Evolutionary conservation across 345 rosid species (phyloP).

Genomic region (Reutealis trisperma): DNA sequence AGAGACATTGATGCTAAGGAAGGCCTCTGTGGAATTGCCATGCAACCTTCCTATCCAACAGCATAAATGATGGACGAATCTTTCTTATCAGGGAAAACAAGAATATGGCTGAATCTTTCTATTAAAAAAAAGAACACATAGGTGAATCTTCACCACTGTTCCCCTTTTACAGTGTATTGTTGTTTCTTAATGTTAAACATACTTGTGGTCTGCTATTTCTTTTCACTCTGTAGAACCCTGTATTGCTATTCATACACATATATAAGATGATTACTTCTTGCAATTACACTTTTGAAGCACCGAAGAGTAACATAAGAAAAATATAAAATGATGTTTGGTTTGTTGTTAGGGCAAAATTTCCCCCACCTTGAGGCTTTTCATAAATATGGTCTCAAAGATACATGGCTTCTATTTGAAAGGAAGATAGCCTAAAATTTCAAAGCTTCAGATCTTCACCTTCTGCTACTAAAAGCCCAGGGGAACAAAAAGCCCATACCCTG

Average conservation of each 20-base stretch:
- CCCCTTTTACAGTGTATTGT: neutral
- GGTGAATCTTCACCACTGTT: neutral
- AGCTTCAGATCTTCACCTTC: too few relatives aligned
- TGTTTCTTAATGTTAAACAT: too few relatives aligned
- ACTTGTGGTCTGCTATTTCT: too few relatives aligned
- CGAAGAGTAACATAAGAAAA: neutral
- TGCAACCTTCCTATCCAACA: conserved; percentile 32
- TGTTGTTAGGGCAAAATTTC: neutral
- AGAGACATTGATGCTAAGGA: conserved; percentile 12
- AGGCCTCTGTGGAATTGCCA: conserved; percentile 32
- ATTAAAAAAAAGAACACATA: too few relatives aligned
- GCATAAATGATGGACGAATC: conserved; percentile 7
- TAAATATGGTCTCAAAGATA: neutral
- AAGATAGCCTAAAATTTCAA: too few relatives aligned
- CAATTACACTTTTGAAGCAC: neutral
- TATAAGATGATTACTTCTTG: neutral
- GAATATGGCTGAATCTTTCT: too few relatives aligned
- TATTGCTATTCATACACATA: neutral
- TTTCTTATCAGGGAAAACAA: too few relatives aligned
- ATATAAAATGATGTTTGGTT: neutral
- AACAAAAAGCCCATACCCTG: too few relatives aligned
- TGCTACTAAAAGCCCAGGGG: too few relatives aligned
- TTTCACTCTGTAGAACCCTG: too few relatives aligned
- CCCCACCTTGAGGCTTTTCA: neutral
- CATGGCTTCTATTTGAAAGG: too few relatives aligned